Percentiles rank a stretch among this genome's conserved stretches.
Evolutionary conservation across 108 stramenopile species (phyloP).

Genomic region (Skeletonema menzelii): DNA sequence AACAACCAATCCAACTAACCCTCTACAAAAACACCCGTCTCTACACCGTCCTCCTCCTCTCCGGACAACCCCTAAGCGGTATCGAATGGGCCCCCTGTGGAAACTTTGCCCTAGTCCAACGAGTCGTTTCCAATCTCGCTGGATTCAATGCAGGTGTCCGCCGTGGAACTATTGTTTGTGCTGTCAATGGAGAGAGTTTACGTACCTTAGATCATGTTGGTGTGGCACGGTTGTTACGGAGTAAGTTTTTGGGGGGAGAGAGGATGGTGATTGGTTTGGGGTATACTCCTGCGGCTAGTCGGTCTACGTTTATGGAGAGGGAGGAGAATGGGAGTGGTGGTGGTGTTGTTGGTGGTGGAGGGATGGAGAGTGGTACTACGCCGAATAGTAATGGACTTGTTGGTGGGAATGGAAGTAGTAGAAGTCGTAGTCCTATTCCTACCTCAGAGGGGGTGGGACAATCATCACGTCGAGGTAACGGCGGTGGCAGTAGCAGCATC

Average conservation of each 20-base stretch:
- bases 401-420: not conserved
- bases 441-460: not conserved
- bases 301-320: constrained; percentile 57
- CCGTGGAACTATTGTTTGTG: constrained; percentile 60
- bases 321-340: constrained; percentile 23
- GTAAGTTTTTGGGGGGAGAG: constrained; percentile 22
- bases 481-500: not conserved
- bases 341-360: not conserved
- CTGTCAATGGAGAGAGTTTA: constrained; percentile 30
- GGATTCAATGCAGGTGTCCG: constrained; percentile 55
- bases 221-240: constrained; percentile 31
- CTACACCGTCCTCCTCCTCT: constrained; percentile 56
- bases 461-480: constrained; percentile 23
- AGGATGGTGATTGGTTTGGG: constrained; percentile 51
- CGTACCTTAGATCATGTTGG: constrained; percentile 52
- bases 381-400: not conserved
- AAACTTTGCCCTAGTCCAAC: constrained; percentile 75
- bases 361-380: not conserved
- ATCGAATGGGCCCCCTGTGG: constrained; percentile 85
- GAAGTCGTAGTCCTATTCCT: constrained; percentile 9
- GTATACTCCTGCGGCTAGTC: constrained; percentile 63
- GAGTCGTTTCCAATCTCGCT: constrained; percentile 10
- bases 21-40: constrained; percentile 52
- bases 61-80: constrained; percentile 54
- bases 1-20: constrained; percentile 45